Percentiles rank a stretch among this genome's conserved stretches.
These are phyloP conservation scores for Polychytrium aggregatum DNA, from an alignment of 192 early-diverging fungal species.

Conservation along the genomic window DNA sequence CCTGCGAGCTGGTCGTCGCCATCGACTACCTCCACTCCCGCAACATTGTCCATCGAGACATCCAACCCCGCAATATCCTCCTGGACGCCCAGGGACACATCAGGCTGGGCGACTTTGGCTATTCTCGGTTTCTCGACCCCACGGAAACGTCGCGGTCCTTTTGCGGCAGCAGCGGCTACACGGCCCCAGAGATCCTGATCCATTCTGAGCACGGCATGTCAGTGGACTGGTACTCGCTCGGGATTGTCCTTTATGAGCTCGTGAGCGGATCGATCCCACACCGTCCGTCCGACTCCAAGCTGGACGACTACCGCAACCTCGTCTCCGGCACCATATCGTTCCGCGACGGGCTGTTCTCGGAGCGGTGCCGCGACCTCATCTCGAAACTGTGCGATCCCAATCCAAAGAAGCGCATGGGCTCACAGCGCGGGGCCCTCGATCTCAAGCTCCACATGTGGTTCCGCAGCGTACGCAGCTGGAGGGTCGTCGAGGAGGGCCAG, in stretches of 20 bases:
- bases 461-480: too few species aligned
- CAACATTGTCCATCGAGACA: slow-evolving; percentile 26
- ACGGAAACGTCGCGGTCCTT: slow-evolving; percentile 59
- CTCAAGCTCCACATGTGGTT: too few species aligned
- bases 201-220: slow-evolving; percentile 74
- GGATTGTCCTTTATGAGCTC: slow-evolving; percentile 69
- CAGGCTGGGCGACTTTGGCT: slow-evolving; percentile 66
- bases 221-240: slow-evolving; percentile 96
- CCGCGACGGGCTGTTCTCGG: too few species aligned
- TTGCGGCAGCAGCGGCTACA: slow-evolving; percentile 71
- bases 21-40: slow-evolving; percentile 26
- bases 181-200: slow-evolving; percentile 44
- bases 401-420: too few species aligned
- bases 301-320: too few species aligned
- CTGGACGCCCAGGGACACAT: slow-evolving; percentile 62
- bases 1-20: slow-evolving; percentile 22
- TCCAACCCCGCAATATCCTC: slow-evolving; percentile 62
- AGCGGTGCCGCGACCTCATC: too few species aligned
- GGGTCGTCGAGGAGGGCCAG: too few species aligned
- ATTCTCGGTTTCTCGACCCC: slow-evolving; percentile 56
- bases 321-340: too few species aligned
- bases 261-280: slow-evolving; percentile 23
- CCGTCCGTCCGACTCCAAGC: too few species aligned
- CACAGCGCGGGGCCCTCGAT: too few species aligned
- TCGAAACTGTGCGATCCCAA: too few species aligned